Evolutionary conservation across 192 early-diverging fungal species (phyloP).

Genomic region (Backusella circina): DNA sequence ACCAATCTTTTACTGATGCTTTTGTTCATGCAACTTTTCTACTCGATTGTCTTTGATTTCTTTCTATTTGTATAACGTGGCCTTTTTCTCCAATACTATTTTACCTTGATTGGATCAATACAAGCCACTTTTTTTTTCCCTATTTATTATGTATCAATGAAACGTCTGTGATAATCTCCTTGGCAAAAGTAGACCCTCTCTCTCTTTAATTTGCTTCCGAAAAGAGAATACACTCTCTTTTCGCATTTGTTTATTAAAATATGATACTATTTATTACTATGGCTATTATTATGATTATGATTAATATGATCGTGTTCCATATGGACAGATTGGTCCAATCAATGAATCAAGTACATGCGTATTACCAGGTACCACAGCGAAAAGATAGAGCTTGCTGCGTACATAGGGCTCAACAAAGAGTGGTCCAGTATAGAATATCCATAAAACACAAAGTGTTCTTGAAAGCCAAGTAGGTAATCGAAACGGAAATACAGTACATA

Average conservation of each 20-base stretch:
- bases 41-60: neutral
- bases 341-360: neutral
- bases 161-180: neutral
- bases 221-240: neutral
- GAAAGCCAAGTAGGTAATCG: conserved; percentile 10
- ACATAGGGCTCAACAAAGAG: conserved; percentile 22
- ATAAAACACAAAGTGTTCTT: neutral
- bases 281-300: neutral
- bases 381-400: neutral
- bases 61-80: neutral
- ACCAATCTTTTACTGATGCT: neutral
- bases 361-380: neutral
- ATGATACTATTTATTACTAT: neutral
- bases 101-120: neutral
- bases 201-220: neutral
- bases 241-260: neutral
- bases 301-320: neutral
- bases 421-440: conserved; percentile 17
- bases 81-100: neutral
- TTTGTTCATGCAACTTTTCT: neutral
- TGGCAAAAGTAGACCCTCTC: neutral
- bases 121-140: neutral
- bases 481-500: neutral
- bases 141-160: neutral
- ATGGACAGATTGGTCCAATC: conserved; percentile 12